Conservation (phyloP, 805 yeast species). For the Debaryomyces castellii region DNA sequence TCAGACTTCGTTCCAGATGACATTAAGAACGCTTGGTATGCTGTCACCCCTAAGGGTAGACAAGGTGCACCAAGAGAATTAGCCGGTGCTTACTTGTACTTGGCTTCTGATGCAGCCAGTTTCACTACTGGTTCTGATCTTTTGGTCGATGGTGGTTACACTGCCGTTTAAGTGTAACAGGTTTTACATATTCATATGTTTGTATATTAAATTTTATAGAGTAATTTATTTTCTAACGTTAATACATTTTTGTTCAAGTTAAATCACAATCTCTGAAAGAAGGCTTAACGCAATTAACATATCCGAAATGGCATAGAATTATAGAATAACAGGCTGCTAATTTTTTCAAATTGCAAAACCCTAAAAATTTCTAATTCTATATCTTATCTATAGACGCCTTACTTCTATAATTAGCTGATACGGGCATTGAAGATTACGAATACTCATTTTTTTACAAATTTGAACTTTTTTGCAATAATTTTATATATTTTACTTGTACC, state of each 20-base stretch:
- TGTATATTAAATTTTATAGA: neutral
- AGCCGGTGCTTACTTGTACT: conserved; percentile 75
- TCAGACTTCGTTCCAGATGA: conserved; percentile 39
- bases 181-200: neutral
- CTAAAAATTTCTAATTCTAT: too few species aligned
- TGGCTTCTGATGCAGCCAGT: conserved; percentile 79
- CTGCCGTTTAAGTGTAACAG: conserved; percentile 37
- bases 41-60: conserved; percentile 68
- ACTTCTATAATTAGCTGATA: too few species aligned
- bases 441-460: too few species aligned
- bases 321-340: too few species aligned
- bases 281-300: too few species aligned
- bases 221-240: neutral
- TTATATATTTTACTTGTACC: too few species aligned
- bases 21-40: conserved; percentile 38
- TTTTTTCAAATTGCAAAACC: too few species aligned
- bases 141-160: conserved; percentile 78
- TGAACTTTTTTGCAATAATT: too few species aligned
- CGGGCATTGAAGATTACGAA: too few species aligned
- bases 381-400: too few species aligned
- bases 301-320: too few species aligned
- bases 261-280: too few species aligned
- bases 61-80: conserved; percentile 72
- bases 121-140: conserved; percentile 80
- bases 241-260: neutral